Percentiles rank a stretch among this genome's conserved stretches.
phyloP scores from a whole-genome alignment of 78 protist species.

The Protostelium mycophagum region DNA sequence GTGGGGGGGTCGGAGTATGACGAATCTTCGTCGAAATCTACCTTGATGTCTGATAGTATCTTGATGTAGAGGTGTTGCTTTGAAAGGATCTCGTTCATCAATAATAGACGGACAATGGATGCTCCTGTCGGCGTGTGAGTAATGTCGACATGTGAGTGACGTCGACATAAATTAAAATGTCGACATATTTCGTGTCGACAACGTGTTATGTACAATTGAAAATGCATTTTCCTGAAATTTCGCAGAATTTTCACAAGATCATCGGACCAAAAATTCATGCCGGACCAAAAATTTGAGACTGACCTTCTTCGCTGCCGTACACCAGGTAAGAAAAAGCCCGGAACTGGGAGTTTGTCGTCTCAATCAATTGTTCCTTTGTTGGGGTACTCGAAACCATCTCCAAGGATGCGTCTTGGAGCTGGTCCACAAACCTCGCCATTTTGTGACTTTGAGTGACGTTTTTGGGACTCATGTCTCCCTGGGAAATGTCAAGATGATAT shows the following conservation, averaged over 20 bases:
- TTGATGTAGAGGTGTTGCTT: neutral
- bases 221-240: too few species aligned
- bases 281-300: too few species aligned
- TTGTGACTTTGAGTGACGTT: neutral
- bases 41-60: too few species aligned
- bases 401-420: neutral
- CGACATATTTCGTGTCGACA: too few species aligned
- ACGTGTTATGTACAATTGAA: too few species aligned
- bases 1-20: too few species aligned
- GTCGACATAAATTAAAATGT: too few species aligned
- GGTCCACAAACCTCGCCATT: neutral
- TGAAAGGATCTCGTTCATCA: neutral
- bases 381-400: neutral
- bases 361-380: neutral
- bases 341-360: neutral
- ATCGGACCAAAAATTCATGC: too few species aligned
- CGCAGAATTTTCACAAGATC: too few species aligned
- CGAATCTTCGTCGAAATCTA: too few species aligned
- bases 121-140: neutral
- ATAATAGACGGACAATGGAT: neutral
- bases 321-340: neutral
- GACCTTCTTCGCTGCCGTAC: neutral
- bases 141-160: too few species aligned
- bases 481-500: neutral
- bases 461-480: neutral